These are phyloP conservation scores for Penicillium janthinellum DNA, from an alignment of 2,329 filamentous ascomycete species.

Conservation along the genomic window DNA sequence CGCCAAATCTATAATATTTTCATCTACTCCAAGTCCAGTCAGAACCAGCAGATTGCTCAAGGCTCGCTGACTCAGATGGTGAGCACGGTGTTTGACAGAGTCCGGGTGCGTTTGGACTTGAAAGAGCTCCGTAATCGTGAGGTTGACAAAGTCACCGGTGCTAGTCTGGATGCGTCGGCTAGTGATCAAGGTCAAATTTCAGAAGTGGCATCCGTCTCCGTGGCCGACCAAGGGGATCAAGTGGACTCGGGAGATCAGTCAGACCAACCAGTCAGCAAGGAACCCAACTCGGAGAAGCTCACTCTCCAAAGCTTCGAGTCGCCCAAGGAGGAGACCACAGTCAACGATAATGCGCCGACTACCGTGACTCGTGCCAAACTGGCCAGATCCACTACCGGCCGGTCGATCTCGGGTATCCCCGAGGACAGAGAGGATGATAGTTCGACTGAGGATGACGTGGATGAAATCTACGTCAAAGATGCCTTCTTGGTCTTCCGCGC, in stretches of 20 bases:
- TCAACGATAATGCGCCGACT: conserved; percentile 68
- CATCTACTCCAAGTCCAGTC: conserved; percentile 85
- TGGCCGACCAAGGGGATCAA: conserved; percentile 28
- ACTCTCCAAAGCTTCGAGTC: conserved; percentile 71
- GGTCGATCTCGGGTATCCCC: conserved; percentile 39
- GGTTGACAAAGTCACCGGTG: conserved; percentile 34
- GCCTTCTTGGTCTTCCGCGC: conserved; percentile 96
- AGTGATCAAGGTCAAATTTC: conserved; percentile 52
- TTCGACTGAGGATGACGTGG: conserved; percentile 66
- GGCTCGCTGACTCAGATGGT: conserved; percentile 98
- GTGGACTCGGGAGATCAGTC: conserved; percentile 26
- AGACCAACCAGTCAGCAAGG: conserved; percentile 55
- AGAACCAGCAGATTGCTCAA: conserved; percentile 96
- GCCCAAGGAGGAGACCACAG: conserved; percentile 66
- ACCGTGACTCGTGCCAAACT: conserved; percentile 63
- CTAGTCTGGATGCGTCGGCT: conserved; percentile 39
- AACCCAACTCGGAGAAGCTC: conserved; percentile 57
- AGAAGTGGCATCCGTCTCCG: conserved; percentile 39
- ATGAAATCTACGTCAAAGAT: conserved; percentile 96
- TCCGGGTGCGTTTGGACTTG: conserved; percentile 80
- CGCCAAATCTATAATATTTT: conserved; percentile 99
- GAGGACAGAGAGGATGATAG: conserved; percentile 44
- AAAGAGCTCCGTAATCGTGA: conserved; percentile 72
- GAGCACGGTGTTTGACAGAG: conserved; percentile 93
- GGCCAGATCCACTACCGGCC: conserved; percentile 47